These are phyloP conservation scores for Colletotrichum sp. DNA, from an alignment of 2,329 filamentous ascomycete genomes.

Conservation along the genomic window DNA sequence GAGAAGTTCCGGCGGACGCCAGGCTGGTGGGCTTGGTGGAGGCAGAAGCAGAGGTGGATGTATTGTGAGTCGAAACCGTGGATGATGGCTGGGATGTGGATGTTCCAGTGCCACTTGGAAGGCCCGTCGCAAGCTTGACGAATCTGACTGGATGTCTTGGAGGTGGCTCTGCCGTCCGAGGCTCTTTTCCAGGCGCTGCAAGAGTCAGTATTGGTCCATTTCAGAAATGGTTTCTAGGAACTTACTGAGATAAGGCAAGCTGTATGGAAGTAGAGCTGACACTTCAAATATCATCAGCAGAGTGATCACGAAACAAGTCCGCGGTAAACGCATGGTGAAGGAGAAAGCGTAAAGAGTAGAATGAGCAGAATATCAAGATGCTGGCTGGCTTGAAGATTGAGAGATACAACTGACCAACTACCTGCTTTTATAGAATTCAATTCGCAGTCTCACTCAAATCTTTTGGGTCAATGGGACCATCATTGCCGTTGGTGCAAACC, in stretches of 20 bases:
- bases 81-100: background rate
- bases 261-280: background rate
- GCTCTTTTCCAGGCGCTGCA: background rate
- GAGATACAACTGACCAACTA: background rate
- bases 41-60: background rate
- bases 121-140: background rate
- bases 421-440: background rate
- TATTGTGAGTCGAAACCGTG: background rate
- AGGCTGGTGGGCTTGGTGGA: background rate
- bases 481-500: background rate
- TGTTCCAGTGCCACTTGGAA: background rate
- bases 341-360: background rate
- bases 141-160: background rate
- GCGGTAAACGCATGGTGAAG: background rate
- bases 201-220: background rate
- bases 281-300: background rate
- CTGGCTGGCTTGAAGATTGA: background rate
- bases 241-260: background rate
- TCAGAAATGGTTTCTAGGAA: background rate
- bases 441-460: background rate
- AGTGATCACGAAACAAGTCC: background rate
- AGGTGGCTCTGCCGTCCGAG: background rate
- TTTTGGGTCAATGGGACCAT: background rate
- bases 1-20: background rate
- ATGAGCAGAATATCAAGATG: background rate